These are phyloP conservation scores for Penicillium rolfsii DNA, from an alignment of 2,329 filamentous ascomycete genomes.

Conservation along the genomic window DNA sequence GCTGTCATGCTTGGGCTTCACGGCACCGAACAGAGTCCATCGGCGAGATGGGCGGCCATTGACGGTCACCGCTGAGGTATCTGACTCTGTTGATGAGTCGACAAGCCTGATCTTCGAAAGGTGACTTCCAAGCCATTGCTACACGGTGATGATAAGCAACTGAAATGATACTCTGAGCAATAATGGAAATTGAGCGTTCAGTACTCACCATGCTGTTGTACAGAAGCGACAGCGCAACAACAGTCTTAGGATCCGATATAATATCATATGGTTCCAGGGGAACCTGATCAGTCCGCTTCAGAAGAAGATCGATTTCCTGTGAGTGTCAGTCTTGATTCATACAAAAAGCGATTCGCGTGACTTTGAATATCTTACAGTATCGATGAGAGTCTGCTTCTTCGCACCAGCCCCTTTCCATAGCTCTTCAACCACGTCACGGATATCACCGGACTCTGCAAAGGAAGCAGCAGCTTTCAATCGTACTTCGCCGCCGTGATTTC, in stretches of 20 bases:
- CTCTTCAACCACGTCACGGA: constrained; percentile 70
- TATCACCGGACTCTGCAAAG: constrained; percentile 67
- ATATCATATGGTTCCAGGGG: constrained; percentile 77
- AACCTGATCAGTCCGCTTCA: constrained; percentile 59
- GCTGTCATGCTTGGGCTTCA: constrained; percentile 58
- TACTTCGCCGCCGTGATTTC: constrained; percentile 56
- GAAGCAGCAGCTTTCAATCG: constrained; percentile 75
- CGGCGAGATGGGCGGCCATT: constrained; percentile 63
- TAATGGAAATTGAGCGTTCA: not conserved
- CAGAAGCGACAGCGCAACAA: constrained; percentile 81
- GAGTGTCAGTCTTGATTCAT: constrained; percentile 25
- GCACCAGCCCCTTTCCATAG: constrained; percentile 61
- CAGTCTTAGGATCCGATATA: constrained; percentile 84
- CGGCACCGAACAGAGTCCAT: constrained; percentile 79
- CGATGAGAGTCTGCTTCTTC: constrained; percentile 60
- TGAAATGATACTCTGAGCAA: not conserved
- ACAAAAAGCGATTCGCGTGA: not conserved
- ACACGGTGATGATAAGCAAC: constrained; percentile 18
- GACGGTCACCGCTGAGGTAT: constrained; percentile 45
- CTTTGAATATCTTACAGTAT: constrained; percentile 53
- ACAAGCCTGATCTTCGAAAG: constrained; percentile 77
- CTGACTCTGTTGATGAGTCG: constrained; percentile 65
- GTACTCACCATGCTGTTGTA: constrained; percentile 81
- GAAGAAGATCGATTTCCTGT: constrained; percentile 58
- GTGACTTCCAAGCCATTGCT: constrained; percentile 88